Evolutionary conservation across 2,329 filamentous ascomycete genomes (phyloP).

Genomic region (Aspergillus sp.): DNA sequence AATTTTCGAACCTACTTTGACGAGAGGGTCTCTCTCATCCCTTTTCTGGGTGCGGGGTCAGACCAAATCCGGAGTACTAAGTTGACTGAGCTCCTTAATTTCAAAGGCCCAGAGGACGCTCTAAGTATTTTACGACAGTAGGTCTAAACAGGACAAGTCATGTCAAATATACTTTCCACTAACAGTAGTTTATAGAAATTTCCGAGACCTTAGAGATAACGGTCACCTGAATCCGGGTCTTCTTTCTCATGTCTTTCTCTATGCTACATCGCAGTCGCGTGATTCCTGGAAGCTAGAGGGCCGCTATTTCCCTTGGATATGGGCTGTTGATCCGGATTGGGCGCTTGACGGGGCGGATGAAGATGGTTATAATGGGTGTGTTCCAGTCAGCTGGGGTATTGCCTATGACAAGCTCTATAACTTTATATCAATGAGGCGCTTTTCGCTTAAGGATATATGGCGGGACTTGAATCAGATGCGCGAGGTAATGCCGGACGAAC

Average conservation of each 20-base stretch:
- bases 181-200: not conserved
- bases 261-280: not conserved
- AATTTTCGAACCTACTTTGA: not conserved
- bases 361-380: conserved; percentile 16
- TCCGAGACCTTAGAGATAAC: conserved; percentile 8
- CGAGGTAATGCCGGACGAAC: no score
- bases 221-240: conserved; percentile 4
- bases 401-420: conserved; percentile 14
- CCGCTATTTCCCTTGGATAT: conserved; percentile 1
- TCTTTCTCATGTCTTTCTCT: conserved; percentile 12
- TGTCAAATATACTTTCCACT: no score
- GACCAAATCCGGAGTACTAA: not conserved
- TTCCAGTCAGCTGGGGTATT: conserved; percentile 7
- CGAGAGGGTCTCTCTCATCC: not conserved
- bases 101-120: not conserved
- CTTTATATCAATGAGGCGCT: conserved; percentile 11
- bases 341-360: conserved; percentile 2
- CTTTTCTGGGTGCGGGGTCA: not conserved
- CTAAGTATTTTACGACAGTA: not conserved
- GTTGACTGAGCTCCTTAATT: not conserved
- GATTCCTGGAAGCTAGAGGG: not conserved
- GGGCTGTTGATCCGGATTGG: conserved; percentile 17
- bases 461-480: conserved; percentile 6
- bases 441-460: conserved; percentile 17
- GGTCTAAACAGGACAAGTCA: not conserved